These are phyloP conservation scores for Daldinia bambusicola DNA, from an alignment of 495 filamentous ascomycete species.

Conservation along the genomic window DNA sequence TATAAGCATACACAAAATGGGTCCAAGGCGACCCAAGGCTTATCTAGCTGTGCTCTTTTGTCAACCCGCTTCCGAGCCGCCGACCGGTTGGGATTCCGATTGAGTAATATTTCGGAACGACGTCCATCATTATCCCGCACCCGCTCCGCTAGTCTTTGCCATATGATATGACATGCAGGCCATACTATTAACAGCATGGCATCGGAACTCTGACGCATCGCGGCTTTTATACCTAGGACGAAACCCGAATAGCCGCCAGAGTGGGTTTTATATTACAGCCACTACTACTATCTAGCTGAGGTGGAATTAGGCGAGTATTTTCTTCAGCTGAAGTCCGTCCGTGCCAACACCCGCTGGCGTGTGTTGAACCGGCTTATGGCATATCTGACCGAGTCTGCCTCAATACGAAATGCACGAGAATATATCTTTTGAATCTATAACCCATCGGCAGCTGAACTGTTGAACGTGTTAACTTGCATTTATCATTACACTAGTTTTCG, in stretches of 20 bases:
- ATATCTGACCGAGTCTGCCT: background rate
- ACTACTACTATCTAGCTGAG: slow-evolving; percentile 14
- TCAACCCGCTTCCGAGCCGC: slow-evolving; percentile 32
- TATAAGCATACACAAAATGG: slow-evolving; percentile 7
- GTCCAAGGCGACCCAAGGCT: slow-evolving; percentile 13
- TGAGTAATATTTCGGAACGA: slow-evolving; percentile 18
- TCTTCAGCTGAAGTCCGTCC: background rate
- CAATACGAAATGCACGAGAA: background rate
- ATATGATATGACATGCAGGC: slow-evolving; percentile 33
- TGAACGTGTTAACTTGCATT: background rate
- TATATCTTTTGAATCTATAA: background rate
- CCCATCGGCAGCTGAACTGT: background rate
- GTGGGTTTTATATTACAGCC: background rate
- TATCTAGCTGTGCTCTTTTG: slow-evolving; percentile 14
- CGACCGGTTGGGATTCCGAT: slow-evolving; percentile 31
- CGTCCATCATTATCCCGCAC: slow-evolving; percentile 16
- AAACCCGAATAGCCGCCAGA: background rate
- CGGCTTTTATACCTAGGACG: background rate
- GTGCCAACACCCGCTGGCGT: background rate
- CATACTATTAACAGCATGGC: slow-evolving; percentile 21
- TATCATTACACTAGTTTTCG: background rate
- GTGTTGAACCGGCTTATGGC: slow-evolving; percentile 9
- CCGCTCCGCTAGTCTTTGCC: slow-evolving; percentile 22
- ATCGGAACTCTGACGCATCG: slow-evolving; percentile 31
- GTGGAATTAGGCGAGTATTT: slow-evolving; percentile 25